Evolutionary conservation across 208 protist genomes (phyloP), one percentile per base, ranked within the genome.

Genomic region (Acanthamoeba divionensis): DNA sequence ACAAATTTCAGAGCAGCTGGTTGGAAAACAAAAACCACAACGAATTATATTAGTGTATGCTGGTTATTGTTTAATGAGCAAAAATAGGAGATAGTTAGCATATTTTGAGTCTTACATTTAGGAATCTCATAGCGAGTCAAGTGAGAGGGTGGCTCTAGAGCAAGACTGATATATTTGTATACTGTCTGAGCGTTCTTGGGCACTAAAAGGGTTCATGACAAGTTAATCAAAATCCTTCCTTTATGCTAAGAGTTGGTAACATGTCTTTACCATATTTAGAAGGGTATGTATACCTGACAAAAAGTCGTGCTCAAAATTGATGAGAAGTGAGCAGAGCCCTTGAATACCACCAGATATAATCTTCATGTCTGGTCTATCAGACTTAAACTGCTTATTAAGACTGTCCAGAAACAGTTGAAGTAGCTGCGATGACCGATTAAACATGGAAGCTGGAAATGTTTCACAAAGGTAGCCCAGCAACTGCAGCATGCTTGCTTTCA

Each of bases 351-450:
- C 89, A 12, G 89, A 89, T 41, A 91, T 91, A 44, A 91, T 87
- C 77, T 91, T 82, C 89, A 91, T 91, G 44, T 91, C 89, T 2
- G 89, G 89, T 44, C 89, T 91, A 24, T 55, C 60, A 1, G 89
- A 0, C 45, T 73, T 63, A 41, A 91, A 91, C 77, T 91, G 89
- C 66, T 82, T 75, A 41, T 75, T 66, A 31, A 91, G 41, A 31
- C 75, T 77, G 63, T 91, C 89, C 26, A 82, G 54, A 31, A 89
- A 91, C 48, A 91, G 85, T 38, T 91, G 89, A 0, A 89, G 77
- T 3, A 91, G 48, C 41, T 89, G 69, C 24, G 65, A 66, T 12
- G 87, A 85, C 2, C 82, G n/a, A 15, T 91, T 48, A 33, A 73
- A 89, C 55, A 91, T 79, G 50, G 69, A 48, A 24, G 41, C 87